These are phyloP conservation scores for Colletotrichum chrysophilum DNA, from an alignment of 2,329 filamentous ascomycete genomes.

Conservation along the genomic window DNA sequence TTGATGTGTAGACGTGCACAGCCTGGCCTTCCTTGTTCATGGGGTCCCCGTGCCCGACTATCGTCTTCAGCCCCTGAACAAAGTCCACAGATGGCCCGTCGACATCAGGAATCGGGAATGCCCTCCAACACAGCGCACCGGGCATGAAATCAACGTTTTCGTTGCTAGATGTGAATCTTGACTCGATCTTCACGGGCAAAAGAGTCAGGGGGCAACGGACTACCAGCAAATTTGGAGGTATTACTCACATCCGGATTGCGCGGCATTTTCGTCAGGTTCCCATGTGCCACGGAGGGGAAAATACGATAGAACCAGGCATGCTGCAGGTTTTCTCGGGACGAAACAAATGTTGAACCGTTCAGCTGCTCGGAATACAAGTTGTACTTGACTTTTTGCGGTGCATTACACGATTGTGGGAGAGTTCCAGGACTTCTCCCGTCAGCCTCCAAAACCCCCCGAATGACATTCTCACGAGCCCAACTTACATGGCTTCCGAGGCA, in stretches of 20 bases:
- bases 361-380: constrained; percentile 53
- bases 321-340: constrained; percentile 17
- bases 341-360: constrained; percentile 44
- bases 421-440: constrained; percentile 13
- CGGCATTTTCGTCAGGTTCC: constrained; percentile 6
- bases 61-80: constrained; percentile 51
- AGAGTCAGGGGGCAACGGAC: neutral
- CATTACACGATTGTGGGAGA: constrained; percentile 33
- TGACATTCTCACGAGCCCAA: neutral
- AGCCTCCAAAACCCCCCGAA: neutral
- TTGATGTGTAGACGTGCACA: constrained; percentile 53
- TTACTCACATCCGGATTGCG: constrained; percentile 15
- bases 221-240: neutral
- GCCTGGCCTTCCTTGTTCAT: constrained; percentile 55
- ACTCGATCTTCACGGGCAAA: constrained; percentile 22
- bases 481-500: constrained; percentile 27
- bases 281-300: constrained; percentile 31
- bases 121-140: constrained; percentile 46
- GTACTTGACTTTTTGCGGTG: constrained; percentile 46
- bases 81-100: constrained; percentile 41
- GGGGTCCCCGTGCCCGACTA: constrained; percentile 54
- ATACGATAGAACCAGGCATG: constrained; percentile 37
- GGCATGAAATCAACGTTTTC: constrained; percentile 41
- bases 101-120: constrained; percentile 30
- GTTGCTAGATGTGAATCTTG: constrained; percentile 44